Percentiles rank a stretch among this genome's conserved stretches.
phyloP scores from a whole-genome alignment of 192 early-diverging fungal genomes.

The Helicostylum pulchrum region DNA sequence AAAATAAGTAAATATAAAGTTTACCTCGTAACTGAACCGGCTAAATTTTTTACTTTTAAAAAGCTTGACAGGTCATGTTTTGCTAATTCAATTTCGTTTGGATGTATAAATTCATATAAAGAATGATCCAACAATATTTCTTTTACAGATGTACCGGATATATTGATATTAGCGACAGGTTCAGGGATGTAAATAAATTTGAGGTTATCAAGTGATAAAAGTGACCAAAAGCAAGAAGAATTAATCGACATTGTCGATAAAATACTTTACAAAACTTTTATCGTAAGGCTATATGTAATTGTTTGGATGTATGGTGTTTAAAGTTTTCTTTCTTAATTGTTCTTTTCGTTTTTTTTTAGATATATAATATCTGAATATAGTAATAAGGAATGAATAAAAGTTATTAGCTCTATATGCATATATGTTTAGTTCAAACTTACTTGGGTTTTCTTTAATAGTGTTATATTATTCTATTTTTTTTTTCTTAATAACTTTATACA shows the following conservation, averaged over 20 bases:
- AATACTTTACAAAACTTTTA: too few relatives aligned
- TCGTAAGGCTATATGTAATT: neutral
- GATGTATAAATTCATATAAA: conserved; percentile 1
- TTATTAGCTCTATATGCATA: neutral
- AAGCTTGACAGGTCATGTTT: neutral
- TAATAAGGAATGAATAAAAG: too few relatives aligned
- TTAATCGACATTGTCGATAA: neutral
- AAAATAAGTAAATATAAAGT: neutral
- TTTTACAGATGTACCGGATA: neutral
- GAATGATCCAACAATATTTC: neutral
- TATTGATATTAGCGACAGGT: neutral
- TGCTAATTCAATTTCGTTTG: neutral
- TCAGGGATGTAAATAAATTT: conserved; percentile 2
- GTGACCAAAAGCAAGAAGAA: conserved; percentile 2
- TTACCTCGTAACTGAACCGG: conserved; percentile 9
- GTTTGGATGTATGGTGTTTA: neutral
- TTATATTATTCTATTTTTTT: neutral
- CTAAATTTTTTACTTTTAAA: neutral
- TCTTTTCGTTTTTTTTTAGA: too few relatives aligned
- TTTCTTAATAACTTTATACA: neutral
- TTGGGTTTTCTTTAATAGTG: too few relatives aligned
- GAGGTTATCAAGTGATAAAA: neutral
- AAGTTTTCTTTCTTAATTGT: neutral
- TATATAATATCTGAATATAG: too few relatives aligned
- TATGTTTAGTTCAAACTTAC: neutral